These are phyloP conservation scores for Parmelia sp. DNA, from an alignment of 495 filamentous ascomycete species.

Conservation along the genomic window DNA sequence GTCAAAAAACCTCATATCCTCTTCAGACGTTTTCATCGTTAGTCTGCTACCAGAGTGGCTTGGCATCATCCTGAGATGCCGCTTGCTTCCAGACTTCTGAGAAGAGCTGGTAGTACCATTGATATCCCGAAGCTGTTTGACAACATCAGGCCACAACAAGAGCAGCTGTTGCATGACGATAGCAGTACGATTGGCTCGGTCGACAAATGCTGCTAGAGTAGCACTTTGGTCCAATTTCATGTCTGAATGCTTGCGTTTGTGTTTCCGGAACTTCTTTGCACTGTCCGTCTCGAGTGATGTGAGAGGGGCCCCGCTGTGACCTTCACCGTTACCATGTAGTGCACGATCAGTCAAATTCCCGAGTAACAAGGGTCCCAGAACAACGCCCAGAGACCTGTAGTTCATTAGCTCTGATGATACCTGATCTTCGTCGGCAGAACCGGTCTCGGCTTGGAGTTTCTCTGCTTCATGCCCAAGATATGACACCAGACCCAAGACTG, in stretches of 20 bases:
- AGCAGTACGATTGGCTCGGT: slow-evolving; percentile 48
- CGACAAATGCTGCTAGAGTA: slow-evolving; percentile 27
- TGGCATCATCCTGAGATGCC: slow-evolving; percentile 2
- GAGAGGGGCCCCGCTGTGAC: slow-evolving; percentile 33
- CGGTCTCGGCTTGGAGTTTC: slow-evolving; percentile 21
- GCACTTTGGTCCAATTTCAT: slow-evolving; percentile 23
- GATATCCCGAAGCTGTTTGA: slow-evolving; percentile 38
- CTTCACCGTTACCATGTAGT: slow-evolving; percentile 32
- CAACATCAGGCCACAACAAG: slow-evolving; percentile 52
- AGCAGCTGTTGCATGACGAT: slow-evolving; percentile 53
- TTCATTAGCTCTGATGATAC: slow-evolving; percentile 46
- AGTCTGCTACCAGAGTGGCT: slow-evolving; percentile 16
- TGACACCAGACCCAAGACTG: slow-evolving; percentile 57
- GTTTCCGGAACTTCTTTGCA: slow-evolving; percentile 26
- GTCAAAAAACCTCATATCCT: slow-evolving; percentile 19
- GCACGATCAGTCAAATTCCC: slow-evolving; percentile 47
- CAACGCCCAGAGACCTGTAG: slow-evolving; percentile 54
- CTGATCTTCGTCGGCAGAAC: slow-evolving; percentile 25
- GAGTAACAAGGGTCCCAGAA: slow-evolving; percentile 59
- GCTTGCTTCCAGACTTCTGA: slow-evolving; percentile 1
- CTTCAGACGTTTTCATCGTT: slow-evolving; percentile 17
- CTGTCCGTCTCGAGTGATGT: slow-evolving; percentile 37
- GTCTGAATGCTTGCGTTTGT: slow-evolving; percentile 12
- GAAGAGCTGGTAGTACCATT: background rate
- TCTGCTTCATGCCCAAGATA: slow-evolving; percentile 50